A percentile compares a stretch with the other conserved stretches of the same genome.
Conservation (phyloP, 2,329 filamentous ascomycete genomes). For the Claviceps purpurea region DNA sequence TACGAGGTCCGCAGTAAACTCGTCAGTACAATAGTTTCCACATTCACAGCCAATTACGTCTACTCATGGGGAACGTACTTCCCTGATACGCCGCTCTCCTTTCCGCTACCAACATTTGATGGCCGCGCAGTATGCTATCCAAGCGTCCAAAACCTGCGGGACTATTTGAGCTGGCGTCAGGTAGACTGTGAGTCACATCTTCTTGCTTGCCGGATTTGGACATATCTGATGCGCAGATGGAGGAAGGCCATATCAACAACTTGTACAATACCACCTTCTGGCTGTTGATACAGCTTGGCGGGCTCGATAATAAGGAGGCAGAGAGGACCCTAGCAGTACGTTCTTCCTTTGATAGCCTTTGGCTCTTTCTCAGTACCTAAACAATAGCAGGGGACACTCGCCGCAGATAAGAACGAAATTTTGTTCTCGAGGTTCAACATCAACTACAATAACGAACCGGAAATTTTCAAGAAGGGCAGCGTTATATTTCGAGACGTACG, state of each 20-base stretch:
- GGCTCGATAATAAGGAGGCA: slow-evolving; percentile 62
- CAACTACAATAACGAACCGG: slow-evolving; percentile 94
- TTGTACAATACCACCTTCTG: slow-evolving; percentile 97
- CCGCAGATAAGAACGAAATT: slow-evolving; percentile 91
- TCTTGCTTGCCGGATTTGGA: neutral
- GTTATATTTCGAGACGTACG: slow-evolving; percentile 71
- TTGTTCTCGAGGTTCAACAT: slow-evolving; percentile 78
- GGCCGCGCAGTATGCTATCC: slow-evolving; percentile 86
- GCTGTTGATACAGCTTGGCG: slow-evolving; percentile 68
- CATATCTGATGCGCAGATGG: slow-evolving; percentile 11
- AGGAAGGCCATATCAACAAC: slow-evolving; percentile 88
- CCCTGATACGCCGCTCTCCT: slow-evolving; percentile 52
- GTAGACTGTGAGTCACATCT: slow-evolving; percentile 60
- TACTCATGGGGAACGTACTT: slow-evolving; percentile 69
- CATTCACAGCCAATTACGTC: slow-evolving; percentile 85
- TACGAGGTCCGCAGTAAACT: slow-evolving; percentile 52
- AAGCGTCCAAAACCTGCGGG: slow-evolving; percentile 64
- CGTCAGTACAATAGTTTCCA: slow-evolving; percentile 79
- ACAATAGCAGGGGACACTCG: slow-evolving; percentile 54
- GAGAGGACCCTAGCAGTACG: slow-evolving; percentile 63
- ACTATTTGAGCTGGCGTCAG: slow-evolving; percentile 96
- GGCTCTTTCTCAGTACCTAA: slow-evolving; percentile 9
- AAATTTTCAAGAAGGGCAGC: slow-evolving; percentile 88
- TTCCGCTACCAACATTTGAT: slow-evolving; percentile 81
- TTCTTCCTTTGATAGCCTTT: neutral